phyloP scores from a whole-genome alignment of 352 stramenopile genomes.

The Phytophthora pini region DNA sequence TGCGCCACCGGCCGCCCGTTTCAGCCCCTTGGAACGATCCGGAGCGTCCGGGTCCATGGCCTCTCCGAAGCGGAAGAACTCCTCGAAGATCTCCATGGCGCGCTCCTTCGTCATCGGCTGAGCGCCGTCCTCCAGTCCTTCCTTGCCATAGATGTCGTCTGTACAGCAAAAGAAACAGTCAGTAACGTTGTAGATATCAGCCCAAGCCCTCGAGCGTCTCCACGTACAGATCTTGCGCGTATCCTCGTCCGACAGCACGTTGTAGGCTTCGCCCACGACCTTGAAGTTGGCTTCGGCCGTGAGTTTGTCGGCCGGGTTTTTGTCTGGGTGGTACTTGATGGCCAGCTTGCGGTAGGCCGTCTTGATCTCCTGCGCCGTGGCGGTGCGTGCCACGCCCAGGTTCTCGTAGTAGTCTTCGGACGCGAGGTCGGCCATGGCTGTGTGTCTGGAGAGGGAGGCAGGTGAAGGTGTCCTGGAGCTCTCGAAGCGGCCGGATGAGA shows the following conservation, averaged over 20 bases:
- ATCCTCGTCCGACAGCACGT: slow-evolving; percentile 92
- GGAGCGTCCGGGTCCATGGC: slow-evolving; percentile 86
- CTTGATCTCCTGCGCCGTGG: slow-evolving; percentile 86
- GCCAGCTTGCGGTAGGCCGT: slow-evolving; percentile 91
- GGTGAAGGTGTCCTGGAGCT: slow-evolving; percentile 8
- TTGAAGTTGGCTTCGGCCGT: slow-evolving; percentile 94
- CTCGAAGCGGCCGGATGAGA: slow-evolving; percentile 11
- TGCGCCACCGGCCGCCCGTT: slow-evolving; percentile 76
- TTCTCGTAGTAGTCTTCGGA: slow-evolving; percentile 91
- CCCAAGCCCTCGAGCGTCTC: too few relatives aligned
- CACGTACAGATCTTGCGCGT: slow-evolving; percentile 89
- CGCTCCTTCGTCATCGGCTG: slow-evolving; percentile 87
- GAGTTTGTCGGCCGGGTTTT: slow-evolving; percentile 88
- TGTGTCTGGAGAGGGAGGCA: neutral
- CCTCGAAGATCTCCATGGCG: slow-evolving; percentile 86
- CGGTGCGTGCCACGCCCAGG: slow-evolving; percentile 68
- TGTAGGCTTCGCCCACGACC: slow-evolving; percentile 94
- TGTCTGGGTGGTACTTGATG: slow-evolving; percentile 95
- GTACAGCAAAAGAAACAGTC: slow-evolving; percentile 20
- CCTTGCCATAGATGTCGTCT: slow-evolving; percentile 95
- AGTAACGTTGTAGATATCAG: neutral
- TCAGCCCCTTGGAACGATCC: slow-evolving; percentile 77
- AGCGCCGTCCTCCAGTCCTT: slow-evolving; percentile 86
- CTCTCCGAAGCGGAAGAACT: slow-evolving; percentile 88
- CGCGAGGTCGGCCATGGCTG: slow-evolving; percentile 52